Conservation (phyloP, 1,139 yeast genomes). For the Kazachstania sp. region DNA sequence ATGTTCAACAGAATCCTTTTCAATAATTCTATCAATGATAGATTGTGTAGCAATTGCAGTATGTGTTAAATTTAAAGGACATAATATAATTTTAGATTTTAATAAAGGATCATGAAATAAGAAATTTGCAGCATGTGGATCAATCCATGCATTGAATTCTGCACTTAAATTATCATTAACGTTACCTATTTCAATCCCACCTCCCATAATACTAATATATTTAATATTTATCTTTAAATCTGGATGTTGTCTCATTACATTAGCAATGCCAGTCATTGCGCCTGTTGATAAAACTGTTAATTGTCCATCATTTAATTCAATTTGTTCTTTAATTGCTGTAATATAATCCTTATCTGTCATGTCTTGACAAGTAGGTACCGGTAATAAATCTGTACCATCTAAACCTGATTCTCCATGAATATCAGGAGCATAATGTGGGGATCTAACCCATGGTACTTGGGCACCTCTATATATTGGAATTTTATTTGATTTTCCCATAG, state of each 20-base stretch:
- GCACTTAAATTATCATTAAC: conserved; percentile 48
- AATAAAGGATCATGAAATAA: conserved; percentile 44
- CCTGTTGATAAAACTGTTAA: conserved; percentile 63
- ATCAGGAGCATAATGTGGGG: conserved; percentile 42
- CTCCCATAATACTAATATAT: conserved; percentile 67
- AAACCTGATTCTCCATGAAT: conserved; percentile 72
- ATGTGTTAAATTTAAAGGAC: conserved; percentile 68
- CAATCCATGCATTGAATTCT: conserved; percentile 73
- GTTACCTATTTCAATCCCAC: conserved; percentile 42
- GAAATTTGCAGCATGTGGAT: conserved; percentile 63
- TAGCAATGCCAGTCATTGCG: conserved; percentile 60
- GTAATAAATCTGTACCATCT: conserved; percentile 60
- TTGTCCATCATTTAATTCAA: conserved; percentile 37
- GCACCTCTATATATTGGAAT: conserved; percentile 65
- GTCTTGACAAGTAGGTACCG: conserved; percentile 36
- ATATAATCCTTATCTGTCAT: conserved; percentile 33
- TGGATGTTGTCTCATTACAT: conserved; percentile 45
- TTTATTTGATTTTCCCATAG: conserved; percentile 38
- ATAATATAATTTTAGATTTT: conserved; percentile 43
- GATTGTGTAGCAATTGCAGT: conserved; percentile 49
- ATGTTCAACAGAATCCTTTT: conserved; percentile 14
- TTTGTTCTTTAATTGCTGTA: conserved; percentile 50
- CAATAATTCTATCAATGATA: conserved; percentile 34
- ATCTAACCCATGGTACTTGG: conserved; percentile 44
- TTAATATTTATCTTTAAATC: conserved; percentile 40